A percentile compares a stretch with the other conserved stretches of the same genome.
Conservation (phyloP, 148 eudicot species). For the Chenopodium formosanum region DNA sequence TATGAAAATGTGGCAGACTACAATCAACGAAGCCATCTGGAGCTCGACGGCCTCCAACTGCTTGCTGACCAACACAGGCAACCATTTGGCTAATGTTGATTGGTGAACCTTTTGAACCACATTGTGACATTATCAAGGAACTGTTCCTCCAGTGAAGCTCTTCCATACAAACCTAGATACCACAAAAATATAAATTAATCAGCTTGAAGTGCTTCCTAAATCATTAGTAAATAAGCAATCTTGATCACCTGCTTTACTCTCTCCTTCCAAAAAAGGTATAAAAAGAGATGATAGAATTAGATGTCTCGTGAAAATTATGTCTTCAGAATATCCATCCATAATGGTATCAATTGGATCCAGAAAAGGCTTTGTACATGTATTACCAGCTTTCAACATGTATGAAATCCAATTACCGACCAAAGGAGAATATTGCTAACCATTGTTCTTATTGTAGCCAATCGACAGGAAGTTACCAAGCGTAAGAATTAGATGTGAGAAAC, state of each 20-base stretch:
- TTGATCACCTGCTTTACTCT: neutral
- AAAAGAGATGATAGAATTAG: neutral
- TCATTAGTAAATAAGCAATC: neutral
- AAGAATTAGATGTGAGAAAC: neutral
- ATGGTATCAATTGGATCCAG: neutral
- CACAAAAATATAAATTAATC: slow-evolving; percentile 1
- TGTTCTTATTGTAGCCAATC: neutral
- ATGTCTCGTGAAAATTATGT: neutral
- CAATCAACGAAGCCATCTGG: slow-evolving; percentile 88
- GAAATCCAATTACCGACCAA: neutral
- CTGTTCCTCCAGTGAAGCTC: slow-evolving; percentile 86
- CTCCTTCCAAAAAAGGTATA: neutral
- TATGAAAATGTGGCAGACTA: slow-evolving; percentile 84
- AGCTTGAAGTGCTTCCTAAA: neutral
- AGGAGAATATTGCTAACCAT: neutral
- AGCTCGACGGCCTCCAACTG: slow-evolving; percentile 84
- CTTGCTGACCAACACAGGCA: slow-evolving; percentile 96
- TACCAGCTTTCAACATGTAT: neutral
- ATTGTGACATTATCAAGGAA: slow-evolving; percentile 85
- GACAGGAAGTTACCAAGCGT: neutral
- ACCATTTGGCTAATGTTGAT: slow-evolving; percentile 95
- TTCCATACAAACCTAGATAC: slow-evolving; percentile 63
- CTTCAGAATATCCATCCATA: neutral
- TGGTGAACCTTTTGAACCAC: slow-evolving; percentile 96
- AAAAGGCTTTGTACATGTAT: neutral